Percentiles rank a stretch among this genome's conserved stretches.
These are phyloP conservation scores for Xanthoconium separans DNA, from an alignment of 1,284 basidiomycete species.

Conservation along the genomic window DNA sequence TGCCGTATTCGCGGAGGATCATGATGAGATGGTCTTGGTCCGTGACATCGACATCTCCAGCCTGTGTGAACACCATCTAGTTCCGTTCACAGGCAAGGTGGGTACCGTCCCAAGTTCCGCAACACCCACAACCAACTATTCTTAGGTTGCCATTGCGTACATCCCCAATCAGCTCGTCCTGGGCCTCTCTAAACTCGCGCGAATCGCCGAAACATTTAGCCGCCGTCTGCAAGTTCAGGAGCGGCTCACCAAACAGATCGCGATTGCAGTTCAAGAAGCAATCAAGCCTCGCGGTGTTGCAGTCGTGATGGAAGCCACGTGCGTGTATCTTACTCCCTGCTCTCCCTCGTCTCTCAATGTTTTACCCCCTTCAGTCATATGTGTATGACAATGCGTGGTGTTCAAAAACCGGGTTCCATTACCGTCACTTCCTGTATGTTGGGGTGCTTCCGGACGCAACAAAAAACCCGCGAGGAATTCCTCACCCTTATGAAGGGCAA, in stretches of 20 bases:
- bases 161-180: slow-evolving; percentile 96
- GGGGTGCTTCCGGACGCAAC: slow-evolving; percentile 94
- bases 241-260: slow-evolving; percentile 96
- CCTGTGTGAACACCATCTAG: slow-evolving; percentile 98
- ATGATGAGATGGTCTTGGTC: slow-evolving; percentile 99
- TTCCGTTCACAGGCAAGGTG: slow-evolving; percentile 98
- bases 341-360: slow-evolving; percentile 11
- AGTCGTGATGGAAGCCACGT: slow-evolving; percentile 98
- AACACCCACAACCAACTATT: slow-evolving; percentile 18
- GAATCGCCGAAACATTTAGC: slow-evolving; percentile 97
- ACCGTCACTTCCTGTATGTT: slow-evolving; percentile 99
- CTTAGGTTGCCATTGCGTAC: slow-evolving; percentile 78
- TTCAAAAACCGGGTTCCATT: slow-evolving; percentile 95
- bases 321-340: slow-evolving; percentile 36
- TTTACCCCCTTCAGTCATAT: slow-evolving; percentile 68
- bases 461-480: slow-evolving; percentile 97
- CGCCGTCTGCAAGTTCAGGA: slow-evolving; percentile 97
- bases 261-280: slow-evolving; percentile 95
- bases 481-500: slow-evolving; percentile 72
- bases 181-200: slow-evolving; percentile 95
- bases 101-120: slow-evolving; percentile 30
- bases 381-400: slow-evolving; percentile 99
- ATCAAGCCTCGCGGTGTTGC: slow-evolving; percentile 98
- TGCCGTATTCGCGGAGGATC: slow-evolving; percentile 98
- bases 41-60: slow-evolving; percentile 97